A percentile compares a stretch with the other conserved stretches of the same genome.
These are phyloP conservation scores for Elsinoe perseae DNA, from an alignment of 2,329 filamentous ascomycete genomes.

Conservation along the genomic window DNA sequence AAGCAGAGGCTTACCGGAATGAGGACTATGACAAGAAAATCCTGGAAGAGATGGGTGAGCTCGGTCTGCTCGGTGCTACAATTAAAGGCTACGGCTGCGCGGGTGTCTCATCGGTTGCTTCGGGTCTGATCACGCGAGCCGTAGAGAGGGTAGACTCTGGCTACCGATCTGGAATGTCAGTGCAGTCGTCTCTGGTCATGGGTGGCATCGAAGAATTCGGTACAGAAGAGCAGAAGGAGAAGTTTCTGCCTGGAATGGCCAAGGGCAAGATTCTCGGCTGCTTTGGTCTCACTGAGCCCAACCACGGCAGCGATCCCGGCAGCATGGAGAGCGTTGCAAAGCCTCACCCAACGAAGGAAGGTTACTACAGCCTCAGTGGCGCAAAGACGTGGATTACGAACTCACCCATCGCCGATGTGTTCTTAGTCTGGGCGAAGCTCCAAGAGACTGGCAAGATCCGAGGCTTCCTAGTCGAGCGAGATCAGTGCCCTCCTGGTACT, in stretches of 20 bases:
- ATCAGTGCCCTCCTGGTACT: constrained; percentile 76
- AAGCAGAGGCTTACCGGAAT: constrained; percentile 70
- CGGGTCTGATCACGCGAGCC: constrained; percentile 81
- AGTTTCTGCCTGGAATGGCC: constrained; percentile 70
- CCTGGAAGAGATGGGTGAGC: constrained; percentile 82
- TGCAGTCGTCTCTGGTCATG: constrained; percentile 90
- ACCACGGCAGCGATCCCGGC: constrained; percentile 85
- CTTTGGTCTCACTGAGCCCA: constrained; percentile 86
- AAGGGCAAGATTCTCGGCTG: constrained; percentile 75
- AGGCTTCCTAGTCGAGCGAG: constrained; percentile 82
- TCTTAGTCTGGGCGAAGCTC: constrained; percentile 88
- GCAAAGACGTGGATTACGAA: constrained; percentile 96
- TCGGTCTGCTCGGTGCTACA: constrained; percentile 78
- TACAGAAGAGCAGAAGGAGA: constrained; percentile 78
- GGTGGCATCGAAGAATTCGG: constrained; percentile 85
- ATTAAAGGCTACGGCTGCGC: constrained; percentile 85
- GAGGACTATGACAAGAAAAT: constrained; percentile 82
- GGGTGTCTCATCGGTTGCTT: constrained; percentile 77
- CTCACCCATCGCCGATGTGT: constrained; percentile 76
- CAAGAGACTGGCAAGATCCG: constrained; percentile 88
- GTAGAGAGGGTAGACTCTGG: constrained; percentile 88
- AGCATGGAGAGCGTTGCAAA: constrained; percentile 86
- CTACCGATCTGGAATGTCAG: constrained; percentile 87
- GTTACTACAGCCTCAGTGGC: constrained; percentile 70
- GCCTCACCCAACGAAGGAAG: constrained; percentile 74